These are phyloP conservation scores for Kernera saxatilis DNA, from an alignment of 345 rosid genomes.

Conservation along the genomic window DNA sequence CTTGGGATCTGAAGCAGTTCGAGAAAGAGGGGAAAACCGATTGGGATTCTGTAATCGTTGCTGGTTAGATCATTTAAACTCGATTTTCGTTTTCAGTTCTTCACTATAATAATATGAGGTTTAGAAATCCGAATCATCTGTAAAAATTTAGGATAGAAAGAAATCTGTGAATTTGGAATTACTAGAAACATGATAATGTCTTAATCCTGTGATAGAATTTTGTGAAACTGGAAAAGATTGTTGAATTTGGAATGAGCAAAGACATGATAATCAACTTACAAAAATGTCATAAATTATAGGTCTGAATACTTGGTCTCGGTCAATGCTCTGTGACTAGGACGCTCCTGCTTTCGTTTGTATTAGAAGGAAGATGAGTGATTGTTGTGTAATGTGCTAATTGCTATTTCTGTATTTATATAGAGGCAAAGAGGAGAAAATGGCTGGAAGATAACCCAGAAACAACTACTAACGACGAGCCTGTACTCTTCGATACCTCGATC, in stretches of 20 bases:
- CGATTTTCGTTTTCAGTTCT: background rate
- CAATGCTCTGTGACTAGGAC: background rate
- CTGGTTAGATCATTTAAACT: constrained; percentile 49
- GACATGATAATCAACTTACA: background rate
- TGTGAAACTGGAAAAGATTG: background rate
- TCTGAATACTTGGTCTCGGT: background rate
- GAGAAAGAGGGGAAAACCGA: constrained; percentile 57
- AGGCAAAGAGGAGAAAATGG: constrained; percentile 95
- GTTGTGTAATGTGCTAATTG: background rate
- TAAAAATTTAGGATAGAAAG: background rate
- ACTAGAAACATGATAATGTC: background rate
- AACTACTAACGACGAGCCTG: constrained; percentile 72
- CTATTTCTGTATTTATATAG: constrained; percentile 33
- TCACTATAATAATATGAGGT: too few species aligned
- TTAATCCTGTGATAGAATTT: too few species aligned
- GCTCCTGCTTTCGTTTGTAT: background rate
- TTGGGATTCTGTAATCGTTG: constrained; percentile 95
- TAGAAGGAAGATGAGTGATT: background rate
- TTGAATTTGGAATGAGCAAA: background rate
- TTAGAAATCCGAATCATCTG: too few species aligned
- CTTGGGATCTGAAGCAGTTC: constrained; percentile 90
- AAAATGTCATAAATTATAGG: background rate
- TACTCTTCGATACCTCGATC: constrained; percentile 82
- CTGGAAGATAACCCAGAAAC: constrained; percentile 81
- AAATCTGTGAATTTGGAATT: background rate